Evolutionary conservation across 1,284 basidiomycete genomes (phyloP).

Genomic region (Takashimella tepidaria): DNA sequence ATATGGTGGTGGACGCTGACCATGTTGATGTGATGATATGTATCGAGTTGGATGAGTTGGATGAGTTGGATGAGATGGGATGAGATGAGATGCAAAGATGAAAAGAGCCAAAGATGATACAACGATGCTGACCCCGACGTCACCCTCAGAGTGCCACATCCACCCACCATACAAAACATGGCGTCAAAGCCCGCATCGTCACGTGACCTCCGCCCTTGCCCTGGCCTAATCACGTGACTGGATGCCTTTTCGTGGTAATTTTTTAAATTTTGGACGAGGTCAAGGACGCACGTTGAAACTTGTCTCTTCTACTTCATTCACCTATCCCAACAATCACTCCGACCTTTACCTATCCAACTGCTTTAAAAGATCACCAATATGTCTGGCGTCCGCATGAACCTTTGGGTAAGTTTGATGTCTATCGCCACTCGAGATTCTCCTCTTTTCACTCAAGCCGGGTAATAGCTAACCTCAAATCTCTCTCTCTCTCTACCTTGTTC

Average conservation of each 20-base stretch:
- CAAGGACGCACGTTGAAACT: not conserved
- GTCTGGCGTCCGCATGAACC: slow-evolving; percentile 37
- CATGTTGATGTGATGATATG: too few species aligned
- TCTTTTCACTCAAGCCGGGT: too few species aligned
- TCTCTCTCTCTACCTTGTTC: too few species aligned
- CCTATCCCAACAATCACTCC: not conserved
- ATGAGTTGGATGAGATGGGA: not conserved
- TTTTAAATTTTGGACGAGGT: too few species aligned
- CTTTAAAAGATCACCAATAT: slow-evolving; percentile 23
- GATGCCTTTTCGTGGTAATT: not conserved
- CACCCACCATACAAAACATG: too few species aligned
- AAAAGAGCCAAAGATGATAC: not conserved
- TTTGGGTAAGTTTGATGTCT: slow-evolving; percentile 34
- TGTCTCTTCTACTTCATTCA: not conserved
- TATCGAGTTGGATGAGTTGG: too few species aligned
- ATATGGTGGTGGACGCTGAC: not conserved
- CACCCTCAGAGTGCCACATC: not conserved
- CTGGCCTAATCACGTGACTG: not conserved
- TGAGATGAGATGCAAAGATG: not conserved
- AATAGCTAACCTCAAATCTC: too few species aligned
- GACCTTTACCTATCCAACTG: not conserved
- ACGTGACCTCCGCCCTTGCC: not conserved
- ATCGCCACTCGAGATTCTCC: not conserved
- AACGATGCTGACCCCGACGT: not conserved
- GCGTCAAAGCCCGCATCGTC: too few species aligned